These are phyloP conservation scores for Phaeosphaeriaceae sp. DNA, from an alignment of 2,329 filamentous ascomycete genomes.

Conservation along the genomic window DNA sequence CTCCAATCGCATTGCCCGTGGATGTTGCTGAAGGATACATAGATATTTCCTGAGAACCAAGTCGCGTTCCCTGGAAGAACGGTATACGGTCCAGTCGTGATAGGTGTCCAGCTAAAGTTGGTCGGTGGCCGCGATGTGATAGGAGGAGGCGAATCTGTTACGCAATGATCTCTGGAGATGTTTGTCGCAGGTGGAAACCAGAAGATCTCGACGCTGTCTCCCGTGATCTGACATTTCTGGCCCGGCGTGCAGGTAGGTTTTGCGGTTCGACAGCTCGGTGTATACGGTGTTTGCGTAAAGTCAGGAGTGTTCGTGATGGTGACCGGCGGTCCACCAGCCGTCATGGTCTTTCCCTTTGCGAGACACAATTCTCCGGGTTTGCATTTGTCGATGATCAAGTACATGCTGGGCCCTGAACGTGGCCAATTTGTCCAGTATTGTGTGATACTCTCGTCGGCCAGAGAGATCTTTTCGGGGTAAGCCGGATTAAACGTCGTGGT, in stretches of 20 bases:
- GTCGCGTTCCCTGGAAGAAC: slow-evolving; percentile 20
- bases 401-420: neutral
- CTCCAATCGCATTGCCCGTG: slow-evolving; percentile 21
- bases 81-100: slow-evolving; percentile 24
- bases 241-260: slow-evolving; percentile 22
- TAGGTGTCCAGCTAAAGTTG: slow-evolving; percentile 22
- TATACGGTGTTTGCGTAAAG: slow-evolving; percentile 23
- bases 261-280: slow-evolving; percentile 22
- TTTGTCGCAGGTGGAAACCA: slow-evolving; percentile 25
- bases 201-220: slow-evolving; percentile 20
- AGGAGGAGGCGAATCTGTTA: slow-evolving; percentile 10
- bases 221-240: slow-evolving; percentile 16
- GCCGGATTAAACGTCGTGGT: neutral
- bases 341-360: slow-evolving; percentile 8
- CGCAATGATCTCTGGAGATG: slow-evolving; percentile 21
- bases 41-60: slow-evolving; percentile 25
- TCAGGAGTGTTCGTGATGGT: slow-evolving; percentile 17
- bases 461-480: neutral
- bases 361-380: neutral
- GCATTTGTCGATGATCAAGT: neutral
- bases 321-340: slow-evolving; percentile 15
- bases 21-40: slow-evolving; percentile 23
- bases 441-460: neutral
- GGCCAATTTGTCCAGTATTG: neutral
- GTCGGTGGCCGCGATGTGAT: slow-evolving; percentile 19